A percentile compares a stretch with the other conserved stretches of the same genome.
Conservation (phyloP, 2,329 filamentous ascomycete genomes). For the Chalaropsis ovoidea region DNA sequence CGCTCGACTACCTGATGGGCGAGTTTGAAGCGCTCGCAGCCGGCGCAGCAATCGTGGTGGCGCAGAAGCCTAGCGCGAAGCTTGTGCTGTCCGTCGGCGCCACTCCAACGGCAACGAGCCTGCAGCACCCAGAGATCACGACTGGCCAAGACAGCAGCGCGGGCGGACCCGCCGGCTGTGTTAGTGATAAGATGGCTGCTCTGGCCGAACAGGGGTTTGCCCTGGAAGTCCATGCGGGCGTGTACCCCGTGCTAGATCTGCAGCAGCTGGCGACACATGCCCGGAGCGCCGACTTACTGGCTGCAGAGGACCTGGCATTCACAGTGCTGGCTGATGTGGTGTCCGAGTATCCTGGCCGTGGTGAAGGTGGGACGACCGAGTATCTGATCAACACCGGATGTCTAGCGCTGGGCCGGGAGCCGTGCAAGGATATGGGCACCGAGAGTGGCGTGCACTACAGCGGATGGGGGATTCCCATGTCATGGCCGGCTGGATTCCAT, state of each 20-base stretch:
- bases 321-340: conserved; percentile 62
- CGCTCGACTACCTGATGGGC: conserved; percentile 47
- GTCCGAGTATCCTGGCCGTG: conserved; percentile 54
- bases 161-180: conserved; percentile 30
- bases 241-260: conserved; percentile 65
- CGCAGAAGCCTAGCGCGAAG: conserved; percentile 29
- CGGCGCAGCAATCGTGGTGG: not conserved
- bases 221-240: conserved; percentile 65
- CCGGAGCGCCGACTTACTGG: conserved; percentile 35
- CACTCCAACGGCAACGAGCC: conserved; percentile 60
- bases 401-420: conserved; percentile 61
- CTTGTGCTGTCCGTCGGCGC: conserved; percentile 61
- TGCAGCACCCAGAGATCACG: conserved; percentile 44
- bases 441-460: conserved; percentile 42
- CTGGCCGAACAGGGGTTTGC: conserved; percentile 30
- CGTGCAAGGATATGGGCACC: conserved; percentile 45
- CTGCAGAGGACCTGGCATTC: conserved; percentile 51
- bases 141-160: conserved; percentile 17
- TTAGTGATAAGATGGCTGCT: conserved; percentile 32
- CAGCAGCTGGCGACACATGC: conserved; percentile 69
- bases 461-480: conserved; percentile 59
- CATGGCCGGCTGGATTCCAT: conserved; percentile 39
- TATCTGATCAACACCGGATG: conserved; percentile 59
- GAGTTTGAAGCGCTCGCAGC: conserved; percentile 44
- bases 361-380: conserved; percentile 42